Conservation (phyloP, 176 grass and related monocot species). For the Typha latifolia region DNA sequence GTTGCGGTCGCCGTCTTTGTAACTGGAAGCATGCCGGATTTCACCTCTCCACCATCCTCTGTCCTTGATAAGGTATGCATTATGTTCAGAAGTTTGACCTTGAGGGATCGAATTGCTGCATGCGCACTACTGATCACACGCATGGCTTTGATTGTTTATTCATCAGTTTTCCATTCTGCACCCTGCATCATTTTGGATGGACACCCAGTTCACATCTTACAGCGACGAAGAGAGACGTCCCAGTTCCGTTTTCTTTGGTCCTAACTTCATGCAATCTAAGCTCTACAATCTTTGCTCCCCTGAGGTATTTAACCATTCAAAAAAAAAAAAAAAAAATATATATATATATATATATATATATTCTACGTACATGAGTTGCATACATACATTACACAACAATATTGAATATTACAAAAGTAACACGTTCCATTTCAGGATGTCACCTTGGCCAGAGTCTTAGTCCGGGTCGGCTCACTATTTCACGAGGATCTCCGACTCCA, state of each 20-base stretch:
- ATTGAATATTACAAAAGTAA: background rate
- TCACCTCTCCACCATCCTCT: slow-evolving; percentile 23
- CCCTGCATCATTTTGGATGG: slow-evolving; percentile 41
- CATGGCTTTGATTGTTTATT: slow-evolving; percentile 13
- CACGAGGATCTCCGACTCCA: slow-evolving; percentile 29
- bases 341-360: too few relatives aligned
- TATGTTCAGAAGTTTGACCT: too few relatives aligned
- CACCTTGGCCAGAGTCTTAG: slow-evolving; percentile 30
- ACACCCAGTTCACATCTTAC: slow-evolving; percentile 45
- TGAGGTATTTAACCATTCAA: slow-evolving; percentile 27
- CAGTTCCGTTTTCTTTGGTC: slow-evolving; percentile 37
- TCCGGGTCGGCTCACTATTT: slow-evolving; percentile 49
- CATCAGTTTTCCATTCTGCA: background rate
- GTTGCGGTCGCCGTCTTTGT: slow-evolving; percentile 63
- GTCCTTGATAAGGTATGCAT: slow-evolving; percentile 36
- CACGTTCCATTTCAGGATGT: slow-evolving; percentile 32
- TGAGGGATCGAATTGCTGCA: too few relatives aligned
- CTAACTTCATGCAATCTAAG: slow-evolving; percentile 16
- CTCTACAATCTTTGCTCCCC: slow-evolving; percentile 41
- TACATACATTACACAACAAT: background rate
- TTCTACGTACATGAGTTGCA: background rate
- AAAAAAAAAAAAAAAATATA: too few relatives aligned
- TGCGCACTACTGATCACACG: background rate
- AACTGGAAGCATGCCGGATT: slow-evolving; percentile 56
- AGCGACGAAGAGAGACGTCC: slow-evolving; percentile 32